These are phyloP conservation scores for Emergomyces pasteurianus DNA, from an alignment of 2,329 filamentous ascomycete species.

Conservation along the genomic window DNA sequence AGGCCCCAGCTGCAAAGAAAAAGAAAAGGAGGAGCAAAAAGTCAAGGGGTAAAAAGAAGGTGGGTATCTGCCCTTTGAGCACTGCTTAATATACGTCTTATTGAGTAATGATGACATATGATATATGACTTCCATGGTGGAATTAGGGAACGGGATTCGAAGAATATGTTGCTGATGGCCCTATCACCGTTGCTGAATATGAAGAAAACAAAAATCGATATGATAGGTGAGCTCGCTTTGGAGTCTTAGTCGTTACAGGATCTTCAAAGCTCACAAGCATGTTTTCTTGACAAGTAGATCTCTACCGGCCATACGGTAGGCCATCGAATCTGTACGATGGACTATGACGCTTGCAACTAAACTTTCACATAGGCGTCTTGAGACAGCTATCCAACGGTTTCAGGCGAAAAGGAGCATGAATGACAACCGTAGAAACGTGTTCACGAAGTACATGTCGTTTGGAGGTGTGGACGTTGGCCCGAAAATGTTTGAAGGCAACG, in stretches of 20 bases:
- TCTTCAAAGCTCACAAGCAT: background rate
- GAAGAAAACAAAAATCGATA: conserved; percentile 60
- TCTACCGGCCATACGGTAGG: conserved; percentile 48
- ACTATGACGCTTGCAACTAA: background rate
- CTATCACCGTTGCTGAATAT: conserved; percentile 59
- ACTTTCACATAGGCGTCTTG: conserved; percentile 53
- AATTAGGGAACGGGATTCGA: conserved; percentile 55
- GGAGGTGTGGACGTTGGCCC: conserved; percentile 61
- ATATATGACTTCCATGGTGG: background rate
- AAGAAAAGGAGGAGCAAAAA: conserved; percentile 26
- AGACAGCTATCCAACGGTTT: conserved; percentile 74
- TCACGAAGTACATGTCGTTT: conserved; percentile 69
- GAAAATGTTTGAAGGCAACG: conserved; percentile 52
- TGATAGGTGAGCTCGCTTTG: conserved; percentile 39
- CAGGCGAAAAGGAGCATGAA: conserved; percentile 64
- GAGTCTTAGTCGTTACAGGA: background rate
- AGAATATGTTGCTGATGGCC: conserved; percentile 69
- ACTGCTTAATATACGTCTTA: background rate
- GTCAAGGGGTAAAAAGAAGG: conserved; percentile 21
- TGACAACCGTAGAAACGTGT: conserved; percentile 48
- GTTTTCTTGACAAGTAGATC: conserved; percentile 26
- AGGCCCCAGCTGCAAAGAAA: conserved; percentile 7
- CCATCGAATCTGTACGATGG: background rate
- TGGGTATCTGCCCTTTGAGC: background rate
- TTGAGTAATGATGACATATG: background rate